Conservation (phyloP, 352 stramenopile genomes). For the Thraustochytrium aureum region DNA sequence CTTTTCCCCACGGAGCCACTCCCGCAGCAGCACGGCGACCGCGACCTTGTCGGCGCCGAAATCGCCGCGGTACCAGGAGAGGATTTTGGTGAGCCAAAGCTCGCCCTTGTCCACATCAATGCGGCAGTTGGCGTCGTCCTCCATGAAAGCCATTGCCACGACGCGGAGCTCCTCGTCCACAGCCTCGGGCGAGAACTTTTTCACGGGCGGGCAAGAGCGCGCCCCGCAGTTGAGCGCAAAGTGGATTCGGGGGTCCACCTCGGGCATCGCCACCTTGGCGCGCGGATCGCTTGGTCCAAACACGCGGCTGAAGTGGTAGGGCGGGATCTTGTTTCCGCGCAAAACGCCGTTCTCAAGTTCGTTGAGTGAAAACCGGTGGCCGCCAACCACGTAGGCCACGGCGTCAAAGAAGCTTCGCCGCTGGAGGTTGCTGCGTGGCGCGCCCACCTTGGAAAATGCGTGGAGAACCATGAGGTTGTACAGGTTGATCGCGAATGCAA, state of each 20-base stretch:
- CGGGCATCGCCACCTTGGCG: neutral
- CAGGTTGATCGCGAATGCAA: constrained; percentile 68
- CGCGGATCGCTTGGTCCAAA: constrained; percentile 51
- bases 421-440: neutral
- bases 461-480: constrained; percentile 73
- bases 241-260: constrained; percentile 65
- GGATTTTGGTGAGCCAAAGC: constrained; percentile 19
- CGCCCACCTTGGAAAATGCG: constrained; percentile 64
- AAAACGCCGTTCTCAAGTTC: constrained; percentile 69
- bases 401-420: constrained; percentile 43
- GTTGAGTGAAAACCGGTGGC: constrained; percentile 61
- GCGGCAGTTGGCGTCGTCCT: constrained; percentile 33
- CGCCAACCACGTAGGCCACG: constrained; percentile 62
- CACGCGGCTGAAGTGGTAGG: constrained; percentile 24
- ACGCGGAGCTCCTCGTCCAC: constrained; percentile 64
- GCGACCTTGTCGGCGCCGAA: neutral
- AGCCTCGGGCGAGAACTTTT: constrained; percentile 60
- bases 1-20: constrained; percentile 27
- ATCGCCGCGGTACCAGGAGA: constrained; percentile 27
- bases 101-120: neutral
- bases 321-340: constrained; percentile 59
- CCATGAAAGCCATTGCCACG: constrained; percentile 62
- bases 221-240: constrained; percentile 72
- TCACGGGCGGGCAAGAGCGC: constrained; percentile 64
- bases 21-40: neutral